These are phyloP conservation scores for Mucor circinelloides DNA, from an alignment of 371 early-diverging fungal species.

Conservation along the genomic window DNA sequence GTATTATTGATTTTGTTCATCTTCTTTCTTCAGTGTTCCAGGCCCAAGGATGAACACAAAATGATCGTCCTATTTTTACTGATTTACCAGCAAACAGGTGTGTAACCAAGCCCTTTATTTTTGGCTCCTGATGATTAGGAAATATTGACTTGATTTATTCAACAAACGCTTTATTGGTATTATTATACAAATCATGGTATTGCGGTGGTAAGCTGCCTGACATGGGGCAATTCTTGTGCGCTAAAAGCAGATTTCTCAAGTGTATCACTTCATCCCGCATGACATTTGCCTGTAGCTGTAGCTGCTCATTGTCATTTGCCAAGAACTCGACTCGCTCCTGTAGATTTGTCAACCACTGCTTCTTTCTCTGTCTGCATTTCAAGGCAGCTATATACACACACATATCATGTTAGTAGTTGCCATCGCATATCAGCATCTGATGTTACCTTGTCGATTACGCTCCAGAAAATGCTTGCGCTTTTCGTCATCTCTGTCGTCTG, in stretches of 20 bases:
- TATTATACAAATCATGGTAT: not conserved
- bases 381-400: slow-evolving; percentile 73
- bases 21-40: not conserved
- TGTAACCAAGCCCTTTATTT: not conserved
- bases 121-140: not conserved
- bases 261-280: slow-evolving; percentile 75
- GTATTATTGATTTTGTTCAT: not conserved
- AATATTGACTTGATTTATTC: slow-evolving; percentile 2
- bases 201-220: not conserved
- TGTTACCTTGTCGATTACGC: slow-evolving; percentile 77
- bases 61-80: not conserved
- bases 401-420: not conserved
- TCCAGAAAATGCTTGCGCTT: slow-evolving; percentile 82
- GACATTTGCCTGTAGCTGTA: slow-evolving; percentile 64
- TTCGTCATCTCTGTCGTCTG: slow-evolving; percentile 51
- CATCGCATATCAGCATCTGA: not conserved
- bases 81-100: not conserved
- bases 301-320: slow-evolving; percentile 70
- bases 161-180: not conserved
- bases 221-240: slow-evolving; percentile 61
- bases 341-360: slow-evolving; percentile 78
- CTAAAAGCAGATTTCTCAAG: slow-evolving; percentile 33
- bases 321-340: slow-evolving; percentile 76
- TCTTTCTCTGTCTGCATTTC: slow-evolving; percentile 90
- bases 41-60: not conserved